These are phyloP conservation scores for Rubia balearica DNA, from an alignment of 305 asterid genomes.

Conservation along the genomic window DNA sequence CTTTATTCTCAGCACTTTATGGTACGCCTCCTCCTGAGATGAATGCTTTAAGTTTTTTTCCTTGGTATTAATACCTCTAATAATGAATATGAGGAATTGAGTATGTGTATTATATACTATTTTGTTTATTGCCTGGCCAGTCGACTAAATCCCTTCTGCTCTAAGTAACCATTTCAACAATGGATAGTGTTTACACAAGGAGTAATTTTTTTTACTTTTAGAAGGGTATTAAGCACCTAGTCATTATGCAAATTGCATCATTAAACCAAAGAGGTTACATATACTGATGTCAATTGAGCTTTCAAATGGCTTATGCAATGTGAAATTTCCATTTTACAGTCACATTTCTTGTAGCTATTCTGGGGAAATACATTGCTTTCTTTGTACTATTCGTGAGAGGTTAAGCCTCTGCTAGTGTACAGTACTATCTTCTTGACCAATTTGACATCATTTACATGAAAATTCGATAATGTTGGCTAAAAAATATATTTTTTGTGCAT, in stretches of 20 bases:
- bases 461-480: neutral
- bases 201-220: neutral
- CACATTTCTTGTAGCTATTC: neutral
- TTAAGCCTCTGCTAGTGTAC: neutral
- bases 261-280: neutral
- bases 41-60: neutral
- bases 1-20: constrained; percentile 70
- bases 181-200: neutral
- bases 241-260: neutral
- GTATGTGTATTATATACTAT: neutral
- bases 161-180: neutral
- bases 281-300: neutral
- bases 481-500: neutral
- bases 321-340: constrained; percentile 1
- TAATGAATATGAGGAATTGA: neutral
- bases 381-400: neutral
- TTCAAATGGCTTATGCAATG: neutral
- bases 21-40: constrained; percentile 46
- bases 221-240: neutral
- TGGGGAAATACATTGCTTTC: neutral
- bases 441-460: neutral
- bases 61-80: neutral
- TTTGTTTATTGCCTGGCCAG: neutral
- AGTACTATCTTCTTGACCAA: neutral
- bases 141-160: neutral